These are phyloP conservation scores for Sugiyamaella americana DNA, from an alignment of 805 yeast genomes.

Conservation along the genomic window DNA sequence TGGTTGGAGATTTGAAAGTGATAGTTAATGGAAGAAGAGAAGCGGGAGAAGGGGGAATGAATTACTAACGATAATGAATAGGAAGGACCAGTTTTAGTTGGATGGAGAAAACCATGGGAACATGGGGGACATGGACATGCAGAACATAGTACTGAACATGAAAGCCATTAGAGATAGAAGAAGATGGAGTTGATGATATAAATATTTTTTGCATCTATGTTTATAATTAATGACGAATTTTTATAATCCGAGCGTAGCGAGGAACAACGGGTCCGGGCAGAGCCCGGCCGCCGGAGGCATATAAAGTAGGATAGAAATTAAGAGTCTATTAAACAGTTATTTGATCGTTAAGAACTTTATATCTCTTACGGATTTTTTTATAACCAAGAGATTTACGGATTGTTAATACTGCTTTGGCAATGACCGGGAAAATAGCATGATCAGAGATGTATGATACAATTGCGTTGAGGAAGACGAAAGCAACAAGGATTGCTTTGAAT, in stretches of 20 bases:
- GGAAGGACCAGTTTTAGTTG: slow-evolving; percentile 37
- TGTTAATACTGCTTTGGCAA: slow-evolving; percentile 32
- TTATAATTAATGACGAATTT: not conserved
- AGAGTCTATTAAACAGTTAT: not conserved
- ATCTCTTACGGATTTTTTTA: slow-evolving; percentile 30
- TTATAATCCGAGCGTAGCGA: too few species aligned
- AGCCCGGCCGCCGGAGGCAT: too few species aligned
- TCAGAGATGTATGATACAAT: slow-evolving; percentile 43
- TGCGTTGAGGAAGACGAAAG: slow-evolving; percentile 46
- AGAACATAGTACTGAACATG: slow-evolving; percentile 14
- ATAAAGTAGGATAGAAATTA: not conserved
- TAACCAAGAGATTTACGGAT: slow-evolving; percentile 18
- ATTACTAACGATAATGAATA: too few species aligned
- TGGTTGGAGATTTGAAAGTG: not conserved
- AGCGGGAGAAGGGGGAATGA: too few species aligned
- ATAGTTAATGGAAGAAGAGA: too few species aligned
- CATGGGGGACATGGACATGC: slow-evolving; percentile 27
- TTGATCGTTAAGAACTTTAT: slow-evolving; percentile 28
- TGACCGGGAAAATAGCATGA: slow-evolving; percentile 35
- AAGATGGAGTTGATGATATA: not conserved
- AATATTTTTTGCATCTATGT: not conserved
- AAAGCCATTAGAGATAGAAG: slow-evolving; percentile 1
- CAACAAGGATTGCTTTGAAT: slow-evolving; percentile 39
- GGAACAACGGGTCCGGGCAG: too few species aligned
- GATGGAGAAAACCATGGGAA: slow-evolving; percentile 39